Evolutionary conservation across 2,329 filamentous ascomycete species (phyloP).

Genomic region (Dothideomycetes sp.): DNA sequence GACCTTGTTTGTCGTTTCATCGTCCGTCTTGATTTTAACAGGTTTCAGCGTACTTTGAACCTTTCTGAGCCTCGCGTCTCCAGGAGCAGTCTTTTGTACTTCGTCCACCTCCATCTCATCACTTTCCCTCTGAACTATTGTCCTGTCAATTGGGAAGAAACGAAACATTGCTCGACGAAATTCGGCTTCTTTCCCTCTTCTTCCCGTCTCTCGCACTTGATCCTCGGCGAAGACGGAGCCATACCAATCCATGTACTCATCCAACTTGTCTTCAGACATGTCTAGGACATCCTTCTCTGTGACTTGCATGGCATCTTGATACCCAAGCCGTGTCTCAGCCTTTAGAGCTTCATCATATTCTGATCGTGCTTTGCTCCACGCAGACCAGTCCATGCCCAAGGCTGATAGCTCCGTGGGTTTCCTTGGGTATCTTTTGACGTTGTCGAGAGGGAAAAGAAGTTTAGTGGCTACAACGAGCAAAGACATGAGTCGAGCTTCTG

Average conservation of each 20-base stretch:
- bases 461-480: conserved; percentile 70
- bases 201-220: conserved; percentile 27
- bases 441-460: conserved; percentile 66
- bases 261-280: conserved; percentile 54
- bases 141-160: conserved; percentile 31
- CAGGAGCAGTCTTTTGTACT: not conserved
- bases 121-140: not conserved
- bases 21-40: conserved; percentile 30
- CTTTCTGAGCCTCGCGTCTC: conserved; percentile 29
- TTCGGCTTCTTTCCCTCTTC: conserved; percentile 27
- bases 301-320: conserved; percentile 42
- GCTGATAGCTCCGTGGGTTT: conserved; percentile 47
- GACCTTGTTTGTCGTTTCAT: conserved; percentile 23
- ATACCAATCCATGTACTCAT: conserved; percentile 74
- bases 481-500: conserved; percentile 65
- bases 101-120: not conserved
- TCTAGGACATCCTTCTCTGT: conserved; percentile 53
- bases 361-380: conserved; percentile 52
- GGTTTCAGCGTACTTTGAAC: conserved; percentile 36
- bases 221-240: conserved; percentile 54
- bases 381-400: conserved; percentile 60
- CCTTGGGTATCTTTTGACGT: conserved; percentile 41
- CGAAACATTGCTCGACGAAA: conserved; percentile 33
- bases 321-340: conserved; percentile 25
- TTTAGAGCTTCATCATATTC: conserved; percentile 16